Conservation (phyloP, 768 basidiomycete species). For the Leccinum obscurum region DNA sequence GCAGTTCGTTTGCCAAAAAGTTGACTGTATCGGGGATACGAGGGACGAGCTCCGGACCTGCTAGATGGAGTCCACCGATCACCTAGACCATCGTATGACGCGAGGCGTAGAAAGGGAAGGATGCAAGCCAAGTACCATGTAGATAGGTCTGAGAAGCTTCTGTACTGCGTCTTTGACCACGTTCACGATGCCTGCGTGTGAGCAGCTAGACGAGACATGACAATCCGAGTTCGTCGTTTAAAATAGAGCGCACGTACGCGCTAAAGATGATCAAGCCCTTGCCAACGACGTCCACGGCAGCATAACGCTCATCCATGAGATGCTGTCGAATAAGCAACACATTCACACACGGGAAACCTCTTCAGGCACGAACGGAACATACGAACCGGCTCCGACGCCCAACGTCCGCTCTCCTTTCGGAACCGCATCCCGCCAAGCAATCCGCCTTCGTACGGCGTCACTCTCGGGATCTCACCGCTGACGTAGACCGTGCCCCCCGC, state of each 20-base stretch:
- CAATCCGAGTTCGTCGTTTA: background rate
- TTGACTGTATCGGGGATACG: conserved; percentile 71
- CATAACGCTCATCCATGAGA: conserved; percentile 84
- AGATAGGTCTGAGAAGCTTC: conserved; percentile 64
- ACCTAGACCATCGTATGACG: conserved; percentile 43
- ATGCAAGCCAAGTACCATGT: conserved; percentile 56
- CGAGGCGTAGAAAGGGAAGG: background rate
- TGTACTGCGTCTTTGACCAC: conserved; percentile 70
- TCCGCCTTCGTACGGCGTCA: conserved; percentile 68
- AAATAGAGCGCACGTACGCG: conserved; percentile 51
- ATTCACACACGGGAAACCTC: background rate
- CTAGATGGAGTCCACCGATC: conserved; percentile 84
- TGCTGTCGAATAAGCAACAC: conserved; percentile 41
- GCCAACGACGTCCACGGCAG: conserved; percentile 71
- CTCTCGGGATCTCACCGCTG: conserved; percentile 78
- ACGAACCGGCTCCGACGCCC: conserved; percentile 58
- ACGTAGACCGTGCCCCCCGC: conserved; percentile 67
- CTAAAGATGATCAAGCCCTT: conserved; percentile 84
- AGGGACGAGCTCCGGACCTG: conserved; percentile 59
- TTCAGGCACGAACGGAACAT: background rate
- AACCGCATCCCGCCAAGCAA: conserved; percentile 69
- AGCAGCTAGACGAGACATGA: conserved; percentile 42
- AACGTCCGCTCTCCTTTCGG: conserved; percentile 35
- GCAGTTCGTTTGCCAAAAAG: conserved; percentile 59
- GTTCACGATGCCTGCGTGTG: conserved; percentile 85